These are phyloP conservation scores for Chalaropsis thielavioides DNA, from an alignment of 2,329 filamentous ascomycete species.

Conservation along the genomic window DNA sequence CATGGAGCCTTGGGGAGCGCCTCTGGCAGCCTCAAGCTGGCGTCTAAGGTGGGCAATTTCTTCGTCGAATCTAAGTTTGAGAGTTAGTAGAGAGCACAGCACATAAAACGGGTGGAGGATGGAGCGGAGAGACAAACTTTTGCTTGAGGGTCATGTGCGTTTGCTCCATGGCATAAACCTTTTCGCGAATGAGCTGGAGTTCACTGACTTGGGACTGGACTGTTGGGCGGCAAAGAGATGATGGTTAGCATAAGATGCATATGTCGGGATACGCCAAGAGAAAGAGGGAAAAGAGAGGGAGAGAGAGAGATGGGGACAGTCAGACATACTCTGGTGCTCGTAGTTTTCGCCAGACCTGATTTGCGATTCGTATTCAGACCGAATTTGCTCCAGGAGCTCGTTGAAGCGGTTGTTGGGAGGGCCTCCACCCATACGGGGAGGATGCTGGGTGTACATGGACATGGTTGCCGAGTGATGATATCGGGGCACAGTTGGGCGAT, in stretches of 20 bases:
- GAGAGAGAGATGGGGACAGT: not conserved
- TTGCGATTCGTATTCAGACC: constrained; percentile 80
- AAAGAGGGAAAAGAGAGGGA: not conserved
- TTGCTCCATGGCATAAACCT: constrained; percentile 87
- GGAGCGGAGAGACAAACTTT: constrained; percentile 43
- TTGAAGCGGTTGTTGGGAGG: constrained; percentile 46
- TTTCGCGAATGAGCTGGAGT: constrained; percentile 85
- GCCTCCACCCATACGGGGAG: constrained; percentile 18
- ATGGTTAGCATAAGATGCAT: constrained; percentile 18
- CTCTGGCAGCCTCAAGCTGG: constrained; percentile 66
- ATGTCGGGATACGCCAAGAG: constrained; percentile 2
- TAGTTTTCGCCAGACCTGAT: constrained; percentile 69
- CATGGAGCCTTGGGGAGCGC: constrained; percentile 42
- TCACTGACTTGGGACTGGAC: constrained; percentile 85
- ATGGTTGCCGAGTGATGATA: constrained; percentile 10
- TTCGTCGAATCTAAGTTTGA: constrained; percentile 63
- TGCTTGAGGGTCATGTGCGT: constrained; percentile 75
- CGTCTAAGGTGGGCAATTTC: constrained; percentile 74
- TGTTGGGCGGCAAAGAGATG: constrained; percentile 27
- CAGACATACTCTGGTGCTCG: constrained; percentile 77
- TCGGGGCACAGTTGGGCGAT: not conserved
- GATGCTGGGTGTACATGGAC: constrained; percentile 19
- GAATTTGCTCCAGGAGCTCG: constrained; percentile 82
- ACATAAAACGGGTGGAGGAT: not conserved
- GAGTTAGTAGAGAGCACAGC: not conserved